Base-by-base conservation (phyloP, 116 monocot genomes). In the Papilionanthe hybrid region DNA sequence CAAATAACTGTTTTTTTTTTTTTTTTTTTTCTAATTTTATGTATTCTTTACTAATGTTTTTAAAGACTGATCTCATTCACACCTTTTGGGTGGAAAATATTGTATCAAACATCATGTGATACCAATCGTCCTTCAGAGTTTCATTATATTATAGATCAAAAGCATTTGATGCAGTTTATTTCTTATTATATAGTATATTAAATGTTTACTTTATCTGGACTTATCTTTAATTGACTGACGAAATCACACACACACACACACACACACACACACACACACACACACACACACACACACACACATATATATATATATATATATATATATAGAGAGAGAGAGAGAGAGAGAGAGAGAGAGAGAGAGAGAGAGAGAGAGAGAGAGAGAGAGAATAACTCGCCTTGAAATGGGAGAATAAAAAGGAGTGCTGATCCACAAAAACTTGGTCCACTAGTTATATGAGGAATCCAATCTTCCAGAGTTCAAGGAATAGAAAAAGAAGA, bases 41-140 rank as follows among this genome's bases (percentile, higher is more conserved):
- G 44, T 48, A 78, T 79, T 48, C 47, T 72, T 7, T 67, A 55
- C 23, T 63, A 68, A 72, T 57, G 17, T 30, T 67, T 75, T 63
- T 75, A 23, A 45, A 67, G 78, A 78, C 65, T 78, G 18, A 78
- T 85, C 67, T 55, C 13, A 74, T 30, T 66, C 44, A 53, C 53
- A 57, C 19, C 65, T 49, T 30, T 66, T 68, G 67, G 66, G 10
- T 50, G 30, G 25, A 19, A n/a, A 41, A 77, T 66, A 53, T 80
- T 47, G n/a, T 30, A 77, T 79, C 79, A 23, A 41, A 28, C 41
- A 66, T 67, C 63, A 75, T 79, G 65, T 83, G 47, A 75, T 32
- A 53, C 5, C 53, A 68, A 79, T 83, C 66, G 9, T 45, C 47
- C 75, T 74, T 48, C 22, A 48, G 18, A 60, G 12, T 11, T 37